Percentiles rank a stretch among this genome's conserved stretches.
Evolutionary conservation across 257 asterid genomes (phyloP).

Genomic region (Solanum infundibuliforme): DNA sequence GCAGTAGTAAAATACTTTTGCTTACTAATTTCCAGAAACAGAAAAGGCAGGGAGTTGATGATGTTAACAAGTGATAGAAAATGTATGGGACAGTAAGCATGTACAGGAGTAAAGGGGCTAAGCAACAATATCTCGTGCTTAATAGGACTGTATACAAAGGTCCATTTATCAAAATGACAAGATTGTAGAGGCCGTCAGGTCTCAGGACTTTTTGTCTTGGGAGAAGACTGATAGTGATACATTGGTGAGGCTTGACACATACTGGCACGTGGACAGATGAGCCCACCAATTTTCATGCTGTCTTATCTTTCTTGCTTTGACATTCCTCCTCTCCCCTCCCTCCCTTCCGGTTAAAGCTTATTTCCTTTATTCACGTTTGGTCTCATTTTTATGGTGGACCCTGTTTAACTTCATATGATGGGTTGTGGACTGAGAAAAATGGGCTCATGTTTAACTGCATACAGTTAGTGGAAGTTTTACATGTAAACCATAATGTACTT

Average conservation of each 20-base stretch:
- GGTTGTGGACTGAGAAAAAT: not conserved
- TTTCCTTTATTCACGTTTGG: not conserved
- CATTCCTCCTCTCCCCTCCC: not conserved
- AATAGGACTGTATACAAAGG: not conserved
- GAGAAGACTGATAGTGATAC: not conserved
- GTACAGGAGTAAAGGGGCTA: not conserved
- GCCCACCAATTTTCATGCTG: not conserved
- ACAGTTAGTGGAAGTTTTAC: not conserved
- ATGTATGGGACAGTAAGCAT: not conserved
- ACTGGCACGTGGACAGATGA: not conserved
- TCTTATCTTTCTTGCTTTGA: not conserved
- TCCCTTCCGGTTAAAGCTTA: not conserved
- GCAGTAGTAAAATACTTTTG: not conserved
- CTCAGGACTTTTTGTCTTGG: not conserved
- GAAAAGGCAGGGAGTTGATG: not conserved
- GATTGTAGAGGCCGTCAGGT: not conserved
- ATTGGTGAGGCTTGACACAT: not conserved
- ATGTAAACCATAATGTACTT: not conserved
- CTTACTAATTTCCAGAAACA: not conserved
- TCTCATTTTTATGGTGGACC: not conserved
- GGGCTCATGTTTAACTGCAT: not conserved
- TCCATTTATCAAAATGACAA: not conserved
- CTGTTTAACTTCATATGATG: not conserved
- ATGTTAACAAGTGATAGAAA: not conserved
- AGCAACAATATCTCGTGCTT: not conserved